Evolutionary conservation across 441 rosid species (phyloP).

Genomic region (Croton setiger): DNA sequence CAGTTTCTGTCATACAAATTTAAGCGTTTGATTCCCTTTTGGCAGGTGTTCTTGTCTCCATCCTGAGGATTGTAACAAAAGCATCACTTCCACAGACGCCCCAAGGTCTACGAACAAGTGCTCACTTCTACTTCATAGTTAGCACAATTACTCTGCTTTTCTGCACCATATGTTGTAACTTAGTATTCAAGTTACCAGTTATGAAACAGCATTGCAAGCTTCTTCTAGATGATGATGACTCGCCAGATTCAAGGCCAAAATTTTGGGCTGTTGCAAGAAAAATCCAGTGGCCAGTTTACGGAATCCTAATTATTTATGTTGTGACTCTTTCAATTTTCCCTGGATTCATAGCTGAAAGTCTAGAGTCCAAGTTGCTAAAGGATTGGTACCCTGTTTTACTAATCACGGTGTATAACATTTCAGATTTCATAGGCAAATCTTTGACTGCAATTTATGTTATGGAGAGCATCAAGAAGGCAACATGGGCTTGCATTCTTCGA

Average conservation of each 20-base stretch:
- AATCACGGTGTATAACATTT: constrained; percentile 61
- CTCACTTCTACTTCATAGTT: constrained; percentile 73
- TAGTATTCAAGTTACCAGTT: constrained; percentile 66
- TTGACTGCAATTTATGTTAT: constrained; percentile 54
- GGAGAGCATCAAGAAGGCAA: constrained; percentile 45
- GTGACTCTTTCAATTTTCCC: constrained; percentile 86
- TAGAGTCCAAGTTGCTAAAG: constrained; percentile 45
- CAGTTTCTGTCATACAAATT: background rate
- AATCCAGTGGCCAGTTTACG: constrained; percentile 50
- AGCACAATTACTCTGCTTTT: constrained; percentile 50
- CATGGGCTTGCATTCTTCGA: constrained; percentile 62
- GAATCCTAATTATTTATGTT: constrained; percentile 49
- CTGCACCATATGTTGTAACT: constrained; percentile 59
- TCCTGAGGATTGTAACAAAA: constrained; percentile 76
- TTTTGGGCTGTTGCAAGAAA: constrained; percentile 52
- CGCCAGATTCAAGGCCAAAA: constrained; percentile 31
- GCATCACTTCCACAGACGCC: constrained; percentile 71
- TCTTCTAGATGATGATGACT: constrained; percentile 25
- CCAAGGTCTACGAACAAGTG: constrained; percentile 64
- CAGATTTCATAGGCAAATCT: constrained; percentile 79
- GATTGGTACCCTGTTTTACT: constrained; percentile 87
- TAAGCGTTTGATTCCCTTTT: background rate
- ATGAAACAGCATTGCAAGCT: constrained; percentile 48
- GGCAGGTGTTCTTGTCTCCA: constrained; percentile 67
- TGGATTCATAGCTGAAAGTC: constrained; percentile 67